A percentile compares a stretch with the other conserved stretches of the same genome.
Conservation (phyloP, 176 grass and related monocot species). For the Guadua angustifolia region DNA sequence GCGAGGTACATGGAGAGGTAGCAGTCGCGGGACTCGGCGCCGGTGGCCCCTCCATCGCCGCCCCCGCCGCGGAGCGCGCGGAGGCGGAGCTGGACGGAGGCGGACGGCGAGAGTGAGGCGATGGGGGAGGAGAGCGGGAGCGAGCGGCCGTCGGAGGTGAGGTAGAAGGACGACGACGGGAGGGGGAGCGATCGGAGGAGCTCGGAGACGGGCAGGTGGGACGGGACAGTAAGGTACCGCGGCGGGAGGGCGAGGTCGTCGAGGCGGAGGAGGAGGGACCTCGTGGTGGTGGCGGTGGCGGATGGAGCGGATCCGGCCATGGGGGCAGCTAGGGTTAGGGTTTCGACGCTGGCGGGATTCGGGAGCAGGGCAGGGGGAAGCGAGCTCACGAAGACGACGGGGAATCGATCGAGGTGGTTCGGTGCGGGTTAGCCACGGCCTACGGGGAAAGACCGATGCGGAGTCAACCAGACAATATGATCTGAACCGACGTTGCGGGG, state of each 20-base stretch:
- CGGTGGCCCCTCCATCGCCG: slow-evolving; percentile 91
- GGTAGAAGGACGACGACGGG: slow-evolving; percentile 57
- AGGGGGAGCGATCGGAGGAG: slow-evolving; percentile 57
- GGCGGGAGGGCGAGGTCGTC: slow-evolving; percentile 51
- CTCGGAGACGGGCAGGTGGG: slow-evolving; percentile 51
- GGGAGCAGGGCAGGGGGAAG: no score
- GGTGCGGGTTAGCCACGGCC: not conserved
- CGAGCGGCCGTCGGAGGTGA: slow-evolving; percentile 63
- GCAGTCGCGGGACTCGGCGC: slow-evolving; percentile 97
- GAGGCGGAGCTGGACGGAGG: slow-evolving; percentile 52
- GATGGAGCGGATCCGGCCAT: not conserved
- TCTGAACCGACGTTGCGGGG: not conserved
- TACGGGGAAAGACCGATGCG: not conserved
- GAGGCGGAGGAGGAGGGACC: slow-evolving; percentile 48
- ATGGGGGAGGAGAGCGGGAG: slow-evolving; percentile 38
- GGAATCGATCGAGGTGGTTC: not conserved
- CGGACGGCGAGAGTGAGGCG: slow-evolving; percentile 38
- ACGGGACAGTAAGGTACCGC: slow-evolving; percentile 53
- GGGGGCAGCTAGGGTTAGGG: slow-evolving; percentile 48
- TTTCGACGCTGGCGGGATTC: slow-evolving; percentile 35
- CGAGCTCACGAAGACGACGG: not conserved
- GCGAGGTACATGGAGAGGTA: slow-evolving; percentile 95
- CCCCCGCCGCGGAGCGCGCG: slow-evolving; percentile 80
- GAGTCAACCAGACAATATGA: not conserved
- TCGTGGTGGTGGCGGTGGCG: slow-evolving; percentile 4